Evolutionary conservation across 2,329 filamentous ascomycete species (phyloP), one percentile per base, ranked within the genome.

Genomic region (Achaetomium macrosporum): DNA sequence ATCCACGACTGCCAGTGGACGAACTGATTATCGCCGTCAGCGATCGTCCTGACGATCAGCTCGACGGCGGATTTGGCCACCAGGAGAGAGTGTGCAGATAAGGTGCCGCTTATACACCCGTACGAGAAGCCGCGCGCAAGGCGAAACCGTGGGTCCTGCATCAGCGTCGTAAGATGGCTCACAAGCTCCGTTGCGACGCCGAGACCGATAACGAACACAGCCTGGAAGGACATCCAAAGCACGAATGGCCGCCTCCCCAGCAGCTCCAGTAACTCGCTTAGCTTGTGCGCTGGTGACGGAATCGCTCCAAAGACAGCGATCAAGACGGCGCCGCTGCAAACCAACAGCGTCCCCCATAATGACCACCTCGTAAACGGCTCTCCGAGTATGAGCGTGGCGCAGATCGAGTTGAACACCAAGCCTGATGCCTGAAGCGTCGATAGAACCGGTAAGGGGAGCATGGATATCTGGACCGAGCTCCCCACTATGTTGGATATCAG

Each of bases 41-140:
- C 77, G 40, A 95, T 80, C 3, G 93, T 97, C 63, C 79, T 78
- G 53, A 99, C 90, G 47, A 99, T 78, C 37, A 99, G 77, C 73
- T 99, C 93, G 49, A 99, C 93, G 9, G 93, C 92, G 30, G 91
- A 96, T 71, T 99, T 99, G 57, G 93, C 93, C 59, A 99, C 84
- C 15, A 99, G 79, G 16, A 99, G 79, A 17, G 88, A 90, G 70
- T 99, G 93, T 1, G 93, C 93, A 1, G 93, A 97, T 2, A 99
- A 74, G 48, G 96, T 91, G 57, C 93, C 93, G 66, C 91, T 91
- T 63, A 96, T 85, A 66, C 87, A 83, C 35, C 92, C 93, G 69
- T 95, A 99, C 57, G 85, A 82, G 69, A 97, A 83, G 39, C 93
- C 93, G 33, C 90, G 83, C 42, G 86, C 73, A 15, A 96, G 78